Evolutionary conservation across 2,329 filamentous ascomycete genomes (phyloP).

Genomic region (Scytalidium lignicola): DNA sequence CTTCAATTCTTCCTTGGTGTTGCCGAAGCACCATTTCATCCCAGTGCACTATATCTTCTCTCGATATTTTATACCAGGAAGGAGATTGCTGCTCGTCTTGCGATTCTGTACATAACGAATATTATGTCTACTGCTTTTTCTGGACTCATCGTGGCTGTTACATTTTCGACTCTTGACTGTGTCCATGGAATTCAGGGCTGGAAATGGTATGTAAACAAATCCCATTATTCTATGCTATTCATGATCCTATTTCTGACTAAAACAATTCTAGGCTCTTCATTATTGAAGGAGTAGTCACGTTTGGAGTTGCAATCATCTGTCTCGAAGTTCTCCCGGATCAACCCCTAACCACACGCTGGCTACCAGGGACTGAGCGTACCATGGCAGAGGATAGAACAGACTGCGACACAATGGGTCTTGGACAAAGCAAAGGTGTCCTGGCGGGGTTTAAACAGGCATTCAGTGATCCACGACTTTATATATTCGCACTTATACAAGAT

Average conservation of each 20-base stretch:
- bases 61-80: slow-evolving; percentile 51
- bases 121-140: slow-evolving; percentile 38
- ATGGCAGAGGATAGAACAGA: slow-evolving; percentile 39
- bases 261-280: slow-evolving; percentile 28
- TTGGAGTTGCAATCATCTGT: slow-evolving; percentile 28
- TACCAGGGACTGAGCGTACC: slow-evolving; percentile 32
- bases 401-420: slow-evolving; percentile 38
- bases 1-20: slow-evolving; percentile 28
- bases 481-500: slow-evolving; percentile 41
- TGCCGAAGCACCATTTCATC: slow-evolving; percentile 32
- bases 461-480: slow-evolving; percentile 29
- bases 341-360: slow-evolving; percentile 32
- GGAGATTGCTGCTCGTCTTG: slow-evolving; percentile 36
- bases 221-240: neutral
- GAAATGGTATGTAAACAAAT: slow-evolving; percentile 26
- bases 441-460: slow-evolving; percentile 34
- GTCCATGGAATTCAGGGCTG: slow-evolving; percentile 34
- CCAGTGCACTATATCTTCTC: slow-evolving; percentile 44
- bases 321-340: slow-evolving; percentile 32
- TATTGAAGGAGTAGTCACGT: slow-evolving; percentile 32
- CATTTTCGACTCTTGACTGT: slow-evolving; percentile 23
- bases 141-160: slow-evolving; percentile 52
- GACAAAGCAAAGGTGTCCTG: slow-evolving; percentile 35
- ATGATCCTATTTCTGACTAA: neutral
- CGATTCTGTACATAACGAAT: slow-evolving; percentile 39